These are phyloP conservation scores for Microthyrium microscopicum DNA, from an alignment of 2,329 filamentous ascomycete genomes.

Conservation along the genomic window DNA sequence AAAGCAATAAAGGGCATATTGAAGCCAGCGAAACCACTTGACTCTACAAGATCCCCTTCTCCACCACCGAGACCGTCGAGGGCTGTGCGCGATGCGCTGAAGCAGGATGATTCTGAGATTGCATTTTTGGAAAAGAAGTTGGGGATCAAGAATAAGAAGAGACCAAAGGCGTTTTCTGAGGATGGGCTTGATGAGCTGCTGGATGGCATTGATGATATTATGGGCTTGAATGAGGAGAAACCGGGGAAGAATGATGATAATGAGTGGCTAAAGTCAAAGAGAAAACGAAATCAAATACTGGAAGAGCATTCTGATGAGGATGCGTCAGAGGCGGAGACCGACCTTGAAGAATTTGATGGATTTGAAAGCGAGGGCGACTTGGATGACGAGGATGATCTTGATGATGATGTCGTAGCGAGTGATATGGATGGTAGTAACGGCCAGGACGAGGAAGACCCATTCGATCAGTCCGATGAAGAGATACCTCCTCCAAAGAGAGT, in stretches of 20 bases:
- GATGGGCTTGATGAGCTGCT: slow-evolving; percentile 72
- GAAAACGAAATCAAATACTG: slow-evolving; percentile 15
- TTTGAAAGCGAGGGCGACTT: slow-evolving; percentile 9
- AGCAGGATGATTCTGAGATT: slow-evolving; percentile 77
- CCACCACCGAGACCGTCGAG: background rate
- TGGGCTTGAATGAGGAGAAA: slow-evolving; percentile 32
- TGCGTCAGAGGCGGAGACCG: slow-evolving; percentile 14
- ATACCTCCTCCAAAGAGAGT: slow-evolving; percentile 25
- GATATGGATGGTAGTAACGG: slow-evolving; percentile 12
- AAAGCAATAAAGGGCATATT: too few species aligned
- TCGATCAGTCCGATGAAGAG: slow-evolving; percentile 15
- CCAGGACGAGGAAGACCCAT: slow-evolving; percentile 15
- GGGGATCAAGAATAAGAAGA: slow-evolving; percentile 64
- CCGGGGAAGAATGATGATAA: slow-evolving; percentile 42
- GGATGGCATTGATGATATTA: slow-evolving; percentile 41
- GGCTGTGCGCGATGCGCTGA: slow-evolving; percentile 45
- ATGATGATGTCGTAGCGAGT: slow-evolving; percentile 13
- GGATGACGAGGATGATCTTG: slow-evolving; percentile 16
- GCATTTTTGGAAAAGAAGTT: slow-evolving; percentile 73
- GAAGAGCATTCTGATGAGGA: slow-evolving; percentile 13
- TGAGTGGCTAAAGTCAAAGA: slow-evolving; percentile 42
- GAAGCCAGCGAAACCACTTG: background rate
- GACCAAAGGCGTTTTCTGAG: slow-evolving; percentile 56
- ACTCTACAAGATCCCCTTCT: background rate
- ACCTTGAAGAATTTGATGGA: slow-evolving; percentile 17